A percentile compares a stretch with the other conserved stretches of the same genome.
Conservation (phyloP, 116 monocot species). For the Posidonia oceanica region DNA sequence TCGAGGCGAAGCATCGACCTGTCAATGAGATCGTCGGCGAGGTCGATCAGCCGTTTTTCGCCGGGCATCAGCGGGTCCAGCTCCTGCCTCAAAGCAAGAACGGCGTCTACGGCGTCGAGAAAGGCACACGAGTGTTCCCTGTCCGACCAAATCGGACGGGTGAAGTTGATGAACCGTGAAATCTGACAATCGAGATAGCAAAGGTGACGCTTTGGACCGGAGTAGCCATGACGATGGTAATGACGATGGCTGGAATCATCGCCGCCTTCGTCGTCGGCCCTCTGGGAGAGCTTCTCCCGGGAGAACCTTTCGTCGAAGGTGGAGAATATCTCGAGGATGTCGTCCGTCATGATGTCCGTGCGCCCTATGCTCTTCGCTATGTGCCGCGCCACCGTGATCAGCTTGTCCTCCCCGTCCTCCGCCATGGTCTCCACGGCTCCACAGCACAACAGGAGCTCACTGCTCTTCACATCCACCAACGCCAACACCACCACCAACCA, state of each 20-base stretch:
- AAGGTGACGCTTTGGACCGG: conserved; percentile 11
- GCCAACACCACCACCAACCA: no score
- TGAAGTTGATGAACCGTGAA: conserved; percentile 31
- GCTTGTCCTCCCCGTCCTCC: conserved; percentile 57
- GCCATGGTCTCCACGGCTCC: conserved; percentile 1
- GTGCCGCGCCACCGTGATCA: conserved; percentile 74
- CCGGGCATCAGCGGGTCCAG: conserved; percentile 8
- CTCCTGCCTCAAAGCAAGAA: conserved; percentile 32
- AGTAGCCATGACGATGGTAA: no score
- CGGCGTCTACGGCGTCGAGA: conserved; percentile 57
- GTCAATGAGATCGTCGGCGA: conserved; percentile 55
- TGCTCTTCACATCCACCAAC: no score
- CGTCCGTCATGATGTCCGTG: conserved; percentile 78
- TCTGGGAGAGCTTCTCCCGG: conserved; percentile 53
- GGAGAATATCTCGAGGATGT: conserved; percentile 75
- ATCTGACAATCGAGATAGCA: conserved; percentile 56
- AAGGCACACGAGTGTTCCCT: conserved; percentile 41
- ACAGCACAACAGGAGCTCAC: no score
- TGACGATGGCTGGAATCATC: not conserved
- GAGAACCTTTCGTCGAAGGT: conserved; percentile 74
- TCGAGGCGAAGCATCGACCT: conserved; percentile 63
- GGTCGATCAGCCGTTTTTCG: conserved; percentile 22
- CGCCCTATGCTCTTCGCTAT: conserved; percentile 71
- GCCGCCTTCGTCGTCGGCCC: not conserved
- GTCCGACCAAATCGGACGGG: conserved; percentile 69